A percentile compares a stretch with the other conserved stretches of the same genome.
These are phyloP conservation scores for Zopfochytrium polystomum DNA, from an alignment of 371 early-diverging fungal genomes.

Conservation along the genomic window DNA sequence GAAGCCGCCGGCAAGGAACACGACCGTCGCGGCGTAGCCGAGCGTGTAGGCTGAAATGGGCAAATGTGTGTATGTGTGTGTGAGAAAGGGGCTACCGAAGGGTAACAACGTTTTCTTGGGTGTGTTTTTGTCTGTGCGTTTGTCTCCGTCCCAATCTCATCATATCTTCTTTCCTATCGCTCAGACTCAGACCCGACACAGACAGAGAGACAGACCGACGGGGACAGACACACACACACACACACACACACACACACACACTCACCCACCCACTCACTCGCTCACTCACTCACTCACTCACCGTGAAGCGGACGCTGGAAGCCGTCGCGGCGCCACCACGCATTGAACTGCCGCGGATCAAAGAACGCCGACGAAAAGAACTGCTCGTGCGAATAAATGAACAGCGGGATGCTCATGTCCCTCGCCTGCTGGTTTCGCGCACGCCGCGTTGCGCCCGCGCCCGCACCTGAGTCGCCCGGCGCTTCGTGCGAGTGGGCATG, in stretches of 20 bases:
- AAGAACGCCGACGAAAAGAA: slow-evolving; percentile 22
- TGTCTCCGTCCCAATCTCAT: no score
- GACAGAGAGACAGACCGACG: slow-evolving; percentile 49
- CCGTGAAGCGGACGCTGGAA: slow-evolving; percentile 61
- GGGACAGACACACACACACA: slow-evolving; percentile 25
- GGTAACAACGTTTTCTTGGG: no score
- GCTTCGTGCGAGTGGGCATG: no score
- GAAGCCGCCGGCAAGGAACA: slow-evolving; percentile 14
- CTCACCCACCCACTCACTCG: no score
- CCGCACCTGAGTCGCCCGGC: no score
- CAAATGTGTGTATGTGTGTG: neutral
- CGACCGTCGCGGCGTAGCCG: neutral
- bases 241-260: no score
- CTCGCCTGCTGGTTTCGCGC: slow-evolving; percentile 13
- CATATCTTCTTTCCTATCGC: no score
- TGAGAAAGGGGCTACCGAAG: no score
- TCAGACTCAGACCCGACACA: slow-evolving; percentile 8
- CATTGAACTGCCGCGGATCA: slow-evolving; percentile 39
- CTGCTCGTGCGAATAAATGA: slow-evolving; percentile 16
- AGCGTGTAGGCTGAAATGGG: neutral
- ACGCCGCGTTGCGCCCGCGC: slow-evolving; percentile 1
- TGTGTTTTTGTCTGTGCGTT: no score
- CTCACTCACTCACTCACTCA: no score
- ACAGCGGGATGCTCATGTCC: slow-evolving; percentile 26
- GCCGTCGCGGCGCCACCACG: slow-evolving; percentile 60